Conservation (phyloP, 2,329 filamentous ascomycete species). For the Phyllosticta ampelicida region DNA sequence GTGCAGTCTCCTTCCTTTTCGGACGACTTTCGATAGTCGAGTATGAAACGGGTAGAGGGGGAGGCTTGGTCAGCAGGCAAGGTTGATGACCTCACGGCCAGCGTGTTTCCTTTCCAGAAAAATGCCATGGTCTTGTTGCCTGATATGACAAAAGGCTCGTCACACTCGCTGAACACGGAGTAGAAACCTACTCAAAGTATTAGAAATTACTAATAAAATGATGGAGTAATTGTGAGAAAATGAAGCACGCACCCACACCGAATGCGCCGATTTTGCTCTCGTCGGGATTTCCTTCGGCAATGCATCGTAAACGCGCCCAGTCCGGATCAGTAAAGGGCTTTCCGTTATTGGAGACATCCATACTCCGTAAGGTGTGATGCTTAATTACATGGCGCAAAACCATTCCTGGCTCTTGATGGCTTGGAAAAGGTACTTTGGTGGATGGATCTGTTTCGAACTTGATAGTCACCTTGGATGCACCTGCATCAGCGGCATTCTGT, state of each 20-base stretch:
- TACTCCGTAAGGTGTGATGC: constrained; percentile 73
- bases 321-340: constrained; percentile 80
- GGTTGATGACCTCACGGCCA: constrained; percentile 81
- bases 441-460: constrained; percentile 89
- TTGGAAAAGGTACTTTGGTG: constrained; percentile 58
- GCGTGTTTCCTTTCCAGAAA: constrained; percentile 97
- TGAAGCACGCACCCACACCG: constrained; percentile 82
- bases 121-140: constrained; percentile 93
- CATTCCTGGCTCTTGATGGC: constrained; percentile 55
- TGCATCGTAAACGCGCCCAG: constrained; percentile 87
- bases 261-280: constrained; percentile 99
- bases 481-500: constrained; percentile 96
- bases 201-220: too few relatives aligned
- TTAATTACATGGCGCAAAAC: constrained; percentile 72
- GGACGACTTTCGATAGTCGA: constrained; percentile 84
- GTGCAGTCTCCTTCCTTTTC: constrained; percentile 7
- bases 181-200: neutral
- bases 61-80: constrained; percentile 56
- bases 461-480: constrained; percentile 78
- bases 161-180: constrained; percentile 94
- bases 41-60: constrained; percentile 76
- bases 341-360: constrained; percentile 91
- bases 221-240: too few relatives aligned
- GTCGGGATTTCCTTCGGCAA: constrained; percentile 97
- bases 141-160: constrained; percentile 93